Evolutionary conservation across 1,284 basidiomycete genomes (phyloP).

Genomic region (Ganoderma resinaceum): DNA sequence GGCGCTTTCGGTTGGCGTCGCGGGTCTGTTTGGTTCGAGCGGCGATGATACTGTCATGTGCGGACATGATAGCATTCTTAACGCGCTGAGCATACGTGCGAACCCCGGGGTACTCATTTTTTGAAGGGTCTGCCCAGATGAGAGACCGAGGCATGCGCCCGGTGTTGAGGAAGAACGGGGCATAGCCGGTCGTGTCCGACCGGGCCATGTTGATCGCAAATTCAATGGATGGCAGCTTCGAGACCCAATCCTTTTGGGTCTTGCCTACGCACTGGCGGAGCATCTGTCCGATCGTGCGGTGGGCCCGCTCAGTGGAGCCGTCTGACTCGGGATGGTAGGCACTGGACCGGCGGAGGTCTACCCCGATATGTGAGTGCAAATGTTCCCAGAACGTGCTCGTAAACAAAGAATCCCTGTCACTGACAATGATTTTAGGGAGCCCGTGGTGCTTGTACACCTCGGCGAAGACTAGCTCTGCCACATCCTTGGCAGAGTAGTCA

Average conservation of each 20-base stretch:
- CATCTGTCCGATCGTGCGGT: conserved; percentile 46
- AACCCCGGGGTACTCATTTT: no score
- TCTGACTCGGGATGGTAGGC: conserved; percentile 52
- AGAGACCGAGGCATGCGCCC: no score
- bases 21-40: no score
- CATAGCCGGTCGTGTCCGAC: conserved; percentile 42
- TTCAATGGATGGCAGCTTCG: conserved; percentile 43
- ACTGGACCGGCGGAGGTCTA: conserved; percentile 46
- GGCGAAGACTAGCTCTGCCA: conserved; percentile 48
- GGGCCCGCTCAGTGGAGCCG: conserved; percentile 32
- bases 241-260: conserved; percentile 46
- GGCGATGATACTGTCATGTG: no score
- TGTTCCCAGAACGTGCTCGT: conserved; percentile 49
- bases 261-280: conserved; percentile 40
- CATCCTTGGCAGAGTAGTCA: conserved; percentile 41
- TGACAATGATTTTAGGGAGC: conserved; percentile 46
- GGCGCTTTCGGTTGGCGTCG: no score
- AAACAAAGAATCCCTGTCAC: conserved; percentile 50
- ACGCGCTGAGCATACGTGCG: no score
- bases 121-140: no score
- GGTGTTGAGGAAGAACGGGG: no score
- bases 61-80: no score
- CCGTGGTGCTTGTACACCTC: conserved; percentile 48
- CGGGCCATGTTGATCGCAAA: conserved; percentile 23
- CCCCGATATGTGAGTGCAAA: conserved; percentile 42